These are phyloP conservation scores for Podaxis sp. DNA, from an alignment of 768 basidiomycete genomes.

Conservation along the genomic window DNA sequence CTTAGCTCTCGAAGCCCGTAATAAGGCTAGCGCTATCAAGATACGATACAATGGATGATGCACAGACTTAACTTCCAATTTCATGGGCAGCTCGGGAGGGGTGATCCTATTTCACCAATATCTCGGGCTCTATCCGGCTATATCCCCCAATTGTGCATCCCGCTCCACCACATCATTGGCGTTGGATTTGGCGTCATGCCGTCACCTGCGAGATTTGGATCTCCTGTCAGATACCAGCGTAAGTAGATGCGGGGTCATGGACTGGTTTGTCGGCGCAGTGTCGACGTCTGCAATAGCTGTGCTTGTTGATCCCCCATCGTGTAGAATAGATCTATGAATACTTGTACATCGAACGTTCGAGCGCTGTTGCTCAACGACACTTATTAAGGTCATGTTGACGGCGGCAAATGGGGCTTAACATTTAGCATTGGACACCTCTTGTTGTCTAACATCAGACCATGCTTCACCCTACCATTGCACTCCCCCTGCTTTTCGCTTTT, in stretches of 20 bases:
- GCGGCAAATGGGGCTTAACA: too few relatives aligned
- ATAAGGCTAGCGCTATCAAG: slow-evolving; percentile 65
- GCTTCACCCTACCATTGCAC: too few relatives aligned
- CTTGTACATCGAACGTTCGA: not conserved
- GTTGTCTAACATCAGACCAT: too few relatives aligned
- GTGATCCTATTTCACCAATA: not conserved
- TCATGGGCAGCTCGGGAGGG: not conserved
- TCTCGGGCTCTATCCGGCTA: not conserved
- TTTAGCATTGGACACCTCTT: too few relatives aligned
- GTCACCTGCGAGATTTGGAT: not conserved
- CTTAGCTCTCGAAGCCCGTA: slow-evolving; percentile 65
- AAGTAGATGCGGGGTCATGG: not conserved
- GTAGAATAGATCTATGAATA: not conserved
- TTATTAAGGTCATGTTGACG: too few relatives aligned
- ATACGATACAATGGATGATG: slow-evolving; percentile 69
- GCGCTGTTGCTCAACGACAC: too few relatives aligned
- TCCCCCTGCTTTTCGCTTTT: too few relatives aligned
- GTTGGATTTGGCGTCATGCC: not conserved
- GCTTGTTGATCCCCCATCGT: not conserved
- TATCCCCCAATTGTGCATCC: not conserved
- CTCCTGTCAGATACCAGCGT: not conserved
- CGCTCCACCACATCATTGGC: not conserved
- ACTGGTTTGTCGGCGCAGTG: not conserved
- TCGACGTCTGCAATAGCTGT: not conserved
- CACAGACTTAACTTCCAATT: not conserved